Base-by-base conservation (phyloP, 2,329 filamentous ascomycete genomes). In the Escovopsis weberi region DNA sequence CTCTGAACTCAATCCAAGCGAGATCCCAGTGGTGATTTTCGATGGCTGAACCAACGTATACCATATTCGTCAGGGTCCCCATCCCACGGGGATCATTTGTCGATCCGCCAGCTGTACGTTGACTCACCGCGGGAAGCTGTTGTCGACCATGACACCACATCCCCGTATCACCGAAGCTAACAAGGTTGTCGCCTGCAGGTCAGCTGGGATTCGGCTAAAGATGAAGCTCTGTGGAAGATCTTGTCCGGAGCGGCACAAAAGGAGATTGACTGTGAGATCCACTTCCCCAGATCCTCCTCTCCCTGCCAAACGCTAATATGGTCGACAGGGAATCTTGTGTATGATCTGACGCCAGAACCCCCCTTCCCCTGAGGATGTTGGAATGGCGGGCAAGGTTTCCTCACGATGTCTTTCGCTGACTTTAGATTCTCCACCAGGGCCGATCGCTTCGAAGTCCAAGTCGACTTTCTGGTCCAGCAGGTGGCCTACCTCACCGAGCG, bases 401-500 rank as follows among this genome's bases (percentile, higher is more conserved):
- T 33, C 9, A 37, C 40, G 46, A 40, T 44, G 18, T 38, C 33
- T 8, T 44, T 33, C 51, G 46, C 52, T 57, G 46, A 58, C 45
- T 37, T 45, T n/a, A 36, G 28, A 32, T 11, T 32, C 7, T 32
- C 11, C 18, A 5, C 37, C 51, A 82, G 82, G 56, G 85, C 85
- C 38, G 69, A 74, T 41, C 71, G 76, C 38, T 94, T 95, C 61
- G 75, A 88, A 48, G 89, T 95, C 18, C 82, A 85, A 26, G 77
- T 93, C 45, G 74, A 86, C 35, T 96, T 96, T 55, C 72, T 98
- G 30, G 75, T 95, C 12, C 85, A 94, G 58, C 87, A 98, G 62
- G 87, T 87, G 48, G 87, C 86, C 60, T 94, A 87, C 75, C 75
- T 96, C 6, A 94, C 91, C 56, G 88, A 96, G 58, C 74, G 85